Percentiles rank a stretch among this genome's conserved stretches.
phyloP scores from a whole-genome alignment of 208 protist genomes.

The Crithidia thermophila region DNA sequence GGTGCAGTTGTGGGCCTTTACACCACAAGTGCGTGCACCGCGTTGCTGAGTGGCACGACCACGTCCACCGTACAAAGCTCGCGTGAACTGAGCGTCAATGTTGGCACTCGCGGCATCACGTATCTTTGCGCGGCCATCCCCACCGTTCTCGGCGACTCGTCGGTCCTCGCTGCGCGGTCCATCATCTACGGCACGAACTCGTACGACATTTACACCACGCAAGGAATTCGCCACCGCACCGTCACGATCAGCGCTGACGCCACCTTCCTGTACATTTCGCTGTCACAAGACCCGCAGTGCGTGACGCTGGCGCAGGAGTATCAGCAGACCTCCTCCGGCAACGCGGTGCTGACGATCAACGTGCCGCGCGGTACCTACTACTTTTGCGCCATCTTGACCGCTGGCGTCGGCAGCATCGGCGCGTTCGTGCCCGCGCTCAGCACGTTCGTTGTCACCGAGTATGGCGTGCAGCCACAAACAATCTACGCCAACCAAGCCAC shows the following conservation, averaged over 20 bases:
- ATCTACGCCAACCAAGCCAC: slow-evolving; percentile 59
- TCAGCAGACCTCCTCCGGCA: slow-evolving; percentile 10
- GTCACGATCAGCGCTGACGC: slow-evolving; percentile 22
- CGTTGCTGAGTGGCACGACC: background rate
- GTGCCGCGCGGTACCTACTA: slow-evolving; percentile 63
- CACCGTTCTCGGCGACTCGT: slow-evolving; percentile 20
- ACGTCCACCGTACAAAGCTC: slow-evolving; percentile 12
- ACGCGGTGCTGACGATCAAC: slow-evolving; percentile 31
- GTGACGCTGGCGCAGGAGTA: slow-evolving; percentile 42
- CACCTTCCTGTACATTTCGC: slow-evolving; percentile 38
- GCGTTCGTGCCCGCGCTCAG: slow-evolving; percentile 52
- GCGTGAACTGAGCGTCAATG: slow-evolving; percentile 17
- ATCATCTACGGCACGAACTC: slow-evolving; percentile 24
- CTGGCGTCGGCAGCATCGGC: slow-evolving; percentile 19
- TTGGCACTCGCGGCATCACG: slow-evolving; percentile 25
- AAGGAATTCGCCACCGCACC: slow-evolving; percentile 51
- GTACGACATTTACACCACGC: slow-evolving; percentile 36
- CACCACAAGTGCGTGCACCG: slow-evolving; percentile 28
- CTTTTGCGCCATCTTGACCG: slow-evolving; percentile 45
- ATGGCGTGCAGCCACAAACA: slow-evolving; percentile 61
- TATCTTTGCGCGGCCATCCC: slow-evolving; percentile 48
- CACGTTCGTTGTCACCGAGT: slow-evolving; percentile 48
- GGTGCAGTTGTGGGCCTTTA: slow-evolving; percentile 54
- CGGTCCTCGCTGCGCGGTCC: slow-evolving; percentile 24
- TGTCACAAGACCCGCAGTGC: slow-evolving; percentile 45